These are phyloP conservation scores for Phytophthora syringae DNA, from an alignment of 352 stramenopile species.

Conservation along the genomic window DNA sequence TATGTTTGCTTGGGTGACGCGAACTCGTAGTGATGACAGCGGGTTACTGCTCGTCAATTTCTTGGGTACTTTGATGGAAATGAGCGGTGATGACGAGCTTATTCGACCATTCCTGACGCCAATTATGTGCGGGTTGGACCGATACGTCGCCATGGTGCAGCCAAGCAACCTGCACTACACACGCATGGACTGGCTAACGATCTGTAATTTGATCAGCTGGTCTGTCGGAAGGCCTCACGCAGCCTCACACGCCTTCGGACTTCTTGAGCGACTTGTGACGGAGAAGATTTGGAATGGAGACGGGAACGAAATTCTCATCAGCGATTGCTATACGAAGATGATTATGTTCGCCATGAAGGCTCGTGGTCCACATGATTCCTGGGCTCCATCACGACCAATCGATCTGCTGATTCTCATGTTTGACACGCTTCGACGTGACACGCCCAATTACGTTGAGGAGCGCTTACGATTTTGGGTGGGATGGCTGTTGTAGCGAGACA, in stretches of 20 bases:
- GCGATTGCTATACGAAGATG: conserved; percentile 69
- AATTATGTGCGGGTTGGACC: conserved; percentile 59
- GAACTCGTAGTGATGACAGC: conserved; percentile 41
- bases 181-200: conserved; percentile 64
- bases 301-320: conserved; percentile 60
- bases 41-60: conserved; percentile 49
- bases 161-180: conserved; percentile 43
- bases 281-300: conserved; percentile 60
- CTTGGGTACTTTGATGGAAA: conserved; percentile 61
- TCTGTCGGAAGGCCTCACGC: conserved; percentile 51
- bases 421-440: conserved; percentile 40
- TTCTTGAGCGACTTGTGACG: conserved; percentile 68
- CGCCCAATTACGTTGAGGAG: conserved; percentile 48
- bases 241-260: conserved; percentile 60
- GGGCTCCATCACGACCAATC: conserved; percentile 42
- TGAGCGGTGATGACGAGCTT: conserved; percentile 65
- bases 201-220: conserved; percentile 70
- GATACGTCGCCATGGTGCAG: conserved; percentile 39
- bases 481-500: conserved; percentile 61
- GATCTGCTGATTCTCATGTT: conserved; percentile 69
- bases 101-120: conserved; percentile 68
- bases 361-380: conserved; percentile 34
- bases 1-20: conserved; percentile 54
- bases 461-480: conserved; percentile 58
- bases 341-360: conserved; percentile 66